Percentiles rank a stretch among this genome's conserved stretches.
phyloP scores from a whole-genome alignment of 495 filamentous ascomycete genomes.

The Aspergillus wentii region DNA sequence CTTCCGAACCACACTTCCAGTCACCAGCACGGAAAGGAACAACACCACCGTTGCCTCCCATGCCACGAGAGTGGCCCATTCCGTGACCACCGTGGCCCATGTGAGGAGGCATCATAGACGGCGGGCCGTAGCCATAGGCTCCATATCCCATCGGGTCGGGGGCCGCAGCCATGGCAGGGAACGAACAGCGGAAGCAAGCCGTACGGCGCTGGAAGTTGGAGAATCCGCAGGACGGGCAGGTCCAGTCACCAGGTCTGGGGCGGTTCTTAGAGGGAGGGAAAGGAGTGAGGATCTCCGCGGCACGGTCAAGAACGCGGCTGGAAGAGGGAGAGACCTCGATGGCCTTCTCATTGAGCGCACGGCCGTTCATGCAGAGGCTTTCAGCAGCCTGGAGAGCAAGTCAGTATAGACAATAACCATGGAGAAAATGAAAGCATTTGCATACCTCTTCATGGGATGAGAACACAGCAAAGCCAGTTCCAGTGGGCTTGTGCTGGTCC shows the following conservation, averaged over 20 bases:
- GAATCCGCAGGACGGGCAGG: slow-evolving; percentile 83
- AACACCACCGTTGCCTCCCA: slow-evolving; percentile 75
- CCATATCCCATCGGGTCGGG: slow-evolving; percentile 71
- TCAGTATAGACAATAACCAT: background rate
- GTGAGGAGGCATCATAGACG: slow-evolving; percentile 77
- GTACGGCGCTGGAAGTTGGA: slow-evolving; percentile 94
- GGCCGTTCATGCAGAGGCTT: slow-evolving; percentile 97
- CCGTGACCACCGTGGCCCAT: slow-evolving; percentile 74
- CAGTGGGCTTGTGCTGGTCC: slow-evolving; percentile 97
- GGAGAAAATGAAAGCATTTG: slow-evolving; percentile 12
- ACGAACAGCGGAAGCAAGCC: slow-evolving; percentile 97
- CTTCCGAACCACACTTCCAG: slow-evolving; percentile 97
- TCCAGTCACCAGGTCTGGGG: slow-evolving; percentile 96
- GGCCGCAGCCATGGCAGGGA: slow-evolving; percentile 80
- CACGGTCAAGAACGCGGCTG: slow-evolving; percentile 91
- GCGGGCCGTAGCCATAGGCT: slow-evolving; percentile 70
- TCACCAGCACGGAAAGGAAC: slow-evolving; percentile 97
- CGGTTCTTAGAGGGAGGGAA: slow-evolving; percentile 99
- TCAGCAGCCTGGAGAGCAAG: slow-evolving; percentile 68
- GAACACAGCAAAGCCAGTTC: slow-evolving; percentile 95
- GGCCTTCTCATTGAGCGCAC: slow-evolving; percentile 95
- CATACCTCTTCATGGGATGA: slow-evolving; percentile 98
- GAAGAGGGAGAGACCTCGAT: slow-evolving; percentile 97
- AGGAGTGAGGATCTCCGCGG: slow-evolving; percentile 88
- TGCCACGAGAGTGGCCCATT: slow-evolving; percentile 64